Conservation (phyloP, 2,329 filamentous ascomycete species). For the Venturia pyrina region DNA sequence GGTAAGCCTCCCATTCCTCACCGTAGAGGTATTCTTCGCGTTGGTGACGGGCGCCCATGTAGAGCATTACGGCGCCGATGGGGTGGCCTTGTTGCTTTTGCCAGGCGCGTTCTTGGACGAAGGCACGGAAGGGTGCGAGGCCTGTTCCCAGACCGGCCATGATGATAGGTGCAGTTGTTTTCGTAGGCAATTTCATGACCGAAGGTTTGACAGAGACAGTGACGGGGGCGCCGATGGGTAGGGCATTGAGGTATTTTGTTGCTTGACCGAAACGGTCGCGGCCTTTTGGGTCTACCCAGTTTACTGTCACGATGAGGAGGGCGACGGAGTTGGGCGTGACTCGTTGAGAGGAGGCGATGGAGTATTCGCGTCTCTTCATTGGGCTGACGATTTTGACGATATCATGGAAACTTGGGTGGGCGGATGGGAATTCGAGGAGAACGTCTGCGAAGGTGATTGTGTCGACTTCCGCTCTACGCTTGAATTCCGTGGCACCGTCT, state of each 20-base stretch:
- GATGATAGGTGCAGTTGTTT: conserved; percentile 85
- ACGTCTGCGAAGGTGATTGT: conserved; percentile 86
- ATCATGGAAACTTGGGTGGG: conserved; percentile 79
- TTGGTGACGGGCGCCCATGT: conserved; percentile 95
- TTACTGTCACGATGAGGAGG: conserved; percentile 93
- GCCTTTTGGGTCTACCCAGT: conserved; percentile 83
- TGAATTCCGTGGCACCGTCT: conserved; percentile 82
- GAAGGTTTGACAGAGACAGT: conserved; percentile 95
- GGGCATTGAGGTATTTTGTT: conserved; percentile 73
- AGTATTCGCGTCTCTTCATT: conserved; percentile 95
- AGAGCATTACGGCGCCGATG: conserved; percentile 85
- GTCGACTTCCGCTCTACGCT: conserved; percentile 82
- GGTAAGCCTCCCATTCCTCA: conserved; percentile 98
- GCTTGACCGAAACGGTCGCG: conserved; percentile 88
- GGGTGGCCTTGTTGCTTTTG: conserved; percentile 96
- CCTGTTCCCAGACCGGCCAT: conserved; percentile 99
- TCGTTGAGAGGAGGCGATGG: conserved; percentile 94
- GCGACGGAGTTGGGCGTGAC: conserved; percentile 84
- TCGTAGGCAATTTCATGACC: conserved; percentile 93
- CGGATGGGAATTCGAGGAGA: conserved; percentile 79
- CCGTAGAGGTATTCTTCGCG: conserved; percentile 98
- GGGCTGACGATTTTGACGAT: conserved; percentile 79
- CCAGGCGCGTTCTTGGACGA: conserved; percentile 95
- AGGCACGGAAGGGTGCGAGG: conserved; percentile 96
- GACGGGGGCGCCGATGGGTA: conserved; percentile 66